These are phyloP conservation scores for Elaeagnus macrophylla DNA, from an alignment of 306 rosid genomes.

Conservation along the genomic window DNA sequence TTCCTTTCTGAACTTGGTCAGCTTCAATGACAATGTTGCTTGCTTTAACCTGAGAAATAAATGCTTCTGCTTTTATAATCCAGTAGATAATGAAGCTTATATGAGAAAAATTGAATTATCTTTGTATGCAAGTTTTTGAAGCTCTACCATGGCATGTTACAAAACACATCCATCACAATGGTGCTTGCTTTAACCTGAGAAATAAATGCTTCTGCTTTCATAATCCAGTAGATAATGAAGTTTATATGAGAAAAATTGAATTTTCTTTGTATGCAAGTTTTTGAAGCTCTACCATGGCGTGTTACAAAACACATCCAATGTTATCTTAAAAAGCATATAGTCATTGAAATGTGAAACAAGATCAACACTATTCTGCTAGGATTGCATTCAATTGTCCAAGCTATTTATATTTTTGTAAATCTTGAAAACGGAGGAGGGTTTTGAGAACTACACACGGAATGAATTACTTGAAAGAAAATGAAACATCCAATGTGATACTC, in stretches of 20 bases:
- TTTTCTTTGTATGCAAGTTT: background rate
- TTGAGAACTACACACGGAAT: too few relatives aligned
- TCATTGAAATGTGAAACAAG: too few relatives aligned
- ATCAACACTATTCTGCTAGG: too few relatives aligned
- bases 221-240: background rate
- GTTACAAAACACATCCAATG: too few relatives aligned
- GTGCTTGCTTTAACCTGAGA: slow-evolving; percentile 56
- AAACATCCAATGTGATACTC: background rate
- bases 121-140: background rate
- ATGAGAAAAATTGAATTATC: background rate
- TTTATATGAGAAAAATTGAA: slow-evolving; percentile 2
- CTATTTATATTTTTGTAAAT: too few relatives aligned
- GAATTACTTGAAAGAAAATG: too few relatives aligned
- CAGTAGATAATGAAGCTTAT: slow-evolving; percentile 1
- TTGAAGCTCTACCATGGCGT: background rate
- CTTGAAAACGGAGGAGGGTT: too few relatives aligned
- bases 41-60: slow-evolving; percentile 50
- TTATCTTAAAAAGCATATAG: too few relatives aligned
- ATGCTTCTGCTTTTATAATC: slow-evolving; percentile 4
- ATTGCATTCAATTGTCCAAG: too few relatives aligned
- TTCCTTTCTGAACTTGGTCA: slow-evolving; percentile 61
- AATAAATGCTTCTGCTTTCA: slow-evolving; percentile 9
- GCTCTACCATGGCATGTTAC: background rate
- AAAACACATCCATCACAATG: slow-evolving; percentile 25
- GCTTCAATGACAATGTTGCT: slow-evolving; percentile 43